phyloP scores from a whole-genome alignment of 331 rosid species.

The Pyrus hybrid region DNA sequence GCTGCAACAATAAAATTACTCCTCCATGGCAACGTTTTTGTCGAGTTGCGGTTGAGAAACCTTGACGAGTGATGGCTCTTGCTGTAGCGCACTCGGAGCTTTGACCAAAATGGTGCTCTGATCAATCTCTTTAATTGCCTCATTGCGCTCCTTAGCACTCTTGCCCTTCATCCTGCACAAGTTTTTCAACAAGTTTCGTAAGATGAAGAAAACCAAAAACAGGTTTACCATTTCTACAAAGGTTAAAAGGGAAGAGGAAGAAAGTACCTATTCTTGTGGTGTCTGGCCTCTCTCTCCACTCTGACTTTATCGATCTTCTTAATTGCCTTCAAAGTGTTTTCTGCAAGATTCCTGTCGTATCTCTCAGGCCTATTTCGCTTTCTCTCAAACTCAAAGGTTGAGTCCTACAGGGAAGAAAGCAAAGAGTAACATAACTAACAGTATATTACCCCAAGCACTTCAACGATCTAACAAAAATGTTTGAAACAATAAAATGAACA shows the following conservation, averaged over 20 bases:
- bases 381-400: conserved; percentile 88
- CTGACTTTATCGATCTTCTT: conserved; percentile 53
- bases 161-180: conserved; percentile 41
- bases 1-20: conserved; percentile 14
- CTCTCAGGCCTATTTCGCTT: conserved; percentile 73
- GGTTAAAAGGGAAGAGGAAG: not conserved
- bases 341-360: conserved; percentile 55
- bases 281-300: conserved; percentile 30
- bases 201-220: not conserved
- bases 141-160: conserved; percentile 13
- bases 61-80: conserved; percentile 40
- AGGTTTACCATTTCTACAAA: not conserved
- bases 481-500: not conserved
- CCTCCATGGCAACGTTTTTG: conserved; percentile 44
- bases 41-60: conserved; percentile 23
- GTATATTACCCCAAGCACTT: not conserved
- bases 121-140: conserved; percentile 36
- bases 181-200: not conserved
- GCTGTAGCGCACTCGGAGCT: conserved; percentile 36
- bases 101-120: conserved; percentile 46
- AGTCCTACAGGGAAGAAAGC: conserved; percentile 33
- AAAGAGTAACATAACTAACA: not conserved
- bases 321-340: conserved; percentile 45
- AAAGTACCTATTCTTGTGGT: conserved; percentile 37
- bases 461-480: not conserved